Evolutionary conservation across 1,284 basidiomycete species (phyloP).

Genomic region (Ustilago trichophora): DNA sequence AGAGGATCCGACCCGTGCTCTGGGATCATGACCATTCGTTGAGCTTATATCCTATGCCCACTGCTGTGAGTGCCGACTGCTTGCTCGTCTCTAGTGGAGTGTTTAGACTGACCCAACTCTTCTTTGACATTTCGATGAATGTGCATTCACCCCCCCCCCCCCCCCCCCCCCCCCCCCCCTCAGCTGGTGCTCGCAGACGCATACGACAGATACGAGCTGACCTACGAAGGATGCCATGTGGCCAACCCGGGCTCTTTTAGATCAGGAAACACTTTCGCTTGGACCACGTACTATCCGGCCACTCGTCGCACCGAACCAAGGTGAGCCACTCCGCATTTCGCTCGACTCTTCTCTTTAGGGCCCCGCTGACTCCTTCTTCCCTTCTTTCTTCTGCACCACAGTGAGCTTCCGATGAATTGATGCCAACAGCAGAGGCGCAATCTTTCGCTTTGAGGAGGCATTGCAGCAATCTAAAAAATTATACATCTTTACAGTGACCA

Average conservation of each 20-base stretch:
- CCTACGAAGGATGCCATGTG: constrained; percentile 97
- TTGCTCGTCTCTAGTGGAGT: neutral
- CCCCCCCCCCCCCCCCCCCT: no score
- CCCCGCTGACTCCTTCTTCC: neutral
- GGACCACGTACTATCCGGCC: constrained; percentile 67
- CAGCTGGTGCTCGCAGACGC: constrained; percentile 95
- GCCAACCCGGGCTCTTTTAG: constrained; percentile 84
- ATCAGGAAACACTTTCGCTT: constrained; percentile 55
- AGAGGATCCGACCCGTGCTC: constrained; percentile 82
- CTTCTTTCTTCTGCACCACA: neutral
- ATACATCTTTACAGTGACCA: no score
- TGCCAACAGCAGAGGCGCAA: neutral
- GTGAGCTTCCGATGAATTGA: constrained; percentile 4
- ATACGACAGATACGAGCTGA: constrained; percentile 94
- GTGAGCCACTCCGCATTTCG: constrained; percentile 14
- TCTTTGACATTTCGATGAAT: neutral
- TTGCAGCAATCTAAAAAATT: no score
- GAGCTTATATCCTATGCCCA: constrained; percentile 92
- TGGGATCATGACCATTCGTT: constrained; percentile 92
- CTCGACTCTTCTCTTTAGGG: neutral
- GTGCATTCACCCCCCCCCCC: no score
- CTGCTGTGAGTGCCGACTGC: constrained; percentile 73
- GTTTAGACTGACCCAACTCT: neutral
- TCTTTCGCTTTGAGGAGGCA: no score
- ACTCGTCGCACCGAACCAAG: constrained; percentile 62